Conservation (phyloP, 495 filamentous ascomycete genomes). For the Aspergillus heteromorphus region DNA sequence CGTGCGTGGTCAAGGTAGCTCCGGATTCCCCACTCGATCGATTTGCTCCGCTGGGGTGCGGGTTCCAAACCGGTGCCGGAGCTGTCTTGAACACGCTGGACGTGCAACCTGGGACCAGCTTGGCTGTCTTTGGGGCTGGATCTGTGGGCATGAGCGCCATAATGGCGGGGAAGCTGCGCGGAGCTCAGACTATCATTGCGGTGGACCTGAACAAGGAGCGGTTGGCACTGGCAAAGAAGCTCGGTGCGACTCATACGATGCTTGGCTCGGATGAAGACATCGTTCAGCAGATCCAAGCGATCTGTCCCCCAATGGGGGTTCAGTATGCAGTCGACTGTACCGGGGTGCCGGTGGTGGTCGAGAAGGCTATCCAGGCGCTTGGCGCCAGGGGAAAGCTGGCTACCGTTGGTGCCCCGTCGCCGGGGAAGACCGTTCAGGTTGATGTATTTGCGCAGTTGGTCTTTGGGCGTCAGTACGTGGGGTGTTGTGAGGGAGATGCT, state of each 20-base stretch:
- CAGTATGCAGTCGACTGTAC: conserved; percentile 14
- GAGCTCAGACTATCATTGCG: conserved; percentile 30
- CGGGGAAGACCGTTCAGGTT: conserved; percentile 7
- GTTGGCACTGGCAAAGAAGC: conserved; percentile 31
- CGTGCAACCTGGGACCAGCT: conserved; percentile 12
- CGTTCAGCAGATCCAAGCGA: background rate
- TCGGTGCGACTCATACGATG: conserved; percentile 41
- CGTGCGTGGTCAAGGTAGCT: conserved; percentile 21
- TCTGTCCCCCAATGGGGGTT: background rate
- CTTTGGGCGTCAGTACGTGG: conserved; percentile 12
- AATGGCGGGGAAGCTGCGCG: conserved; percentile 24
- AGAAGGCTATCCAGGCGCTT: conserved; percentile 12
- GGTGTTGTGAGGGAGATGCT: conserved; percentile 15
- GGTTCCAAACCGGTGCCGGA: conserved; percentile 43
- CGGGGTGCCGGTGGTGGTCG: conserved; percentile 11
- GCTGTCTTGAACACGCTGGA: conserved; percentile 37
- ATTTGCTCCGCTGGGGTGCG: conserved; percentile 40
- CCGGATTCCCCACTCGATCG: conserved; percentile 18
- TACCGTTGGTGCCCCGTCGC: conserved; percentile 12
- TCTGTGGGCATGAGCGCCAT: conserved; percentile 39
- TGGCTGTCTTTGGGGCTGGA: conserved; percentile 39
- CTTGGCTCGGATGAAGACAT: conserved; percentile 4
- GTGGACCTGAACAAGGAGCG: conserved; percentile 39
- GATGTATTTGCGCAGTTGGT: conserved; percentile 14
- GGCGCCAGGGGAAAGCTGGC: conserved; percentile 10